These are phyloP conservation scores for Moesziomyces antarcticus DNA, from an alignment of 1,284 basidiomycete species.

Conservation along the genomic window DNA sequence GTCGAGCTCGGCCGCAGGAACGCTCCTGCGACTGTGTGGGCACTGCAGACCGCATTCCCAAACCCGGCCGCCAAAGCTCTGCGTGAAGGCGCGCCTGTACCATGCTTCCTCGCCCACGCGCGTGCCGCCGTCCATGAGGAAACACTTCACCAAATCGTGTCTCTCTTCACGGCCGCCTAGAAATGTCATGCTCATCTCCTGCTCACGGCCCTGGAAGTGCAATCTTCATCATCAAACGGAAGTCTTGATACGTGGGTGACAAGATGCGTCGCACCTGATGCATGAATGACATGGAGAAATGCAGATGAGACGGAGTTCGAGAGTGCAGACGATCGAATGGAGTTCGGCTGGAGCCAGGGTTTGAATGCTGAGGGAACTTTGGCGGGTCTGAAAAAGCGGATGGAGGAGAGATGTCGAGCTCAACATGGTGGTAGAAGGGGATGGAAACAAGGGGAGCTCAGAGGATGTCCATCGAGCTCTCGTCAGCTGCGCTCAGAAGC, in stretches of 20 bases:
- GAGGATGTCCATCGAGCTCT: conserved; percentile 9
- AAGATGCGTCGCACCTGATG: no score
- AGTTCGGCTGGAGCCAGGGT: no score
- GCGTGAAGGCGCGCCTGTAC: conserved; percentile 1
- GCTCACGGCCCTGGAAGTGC: background rate
- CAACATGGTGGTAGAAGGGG: no score
- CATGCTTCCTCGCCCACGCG: conserved; percentile 23
- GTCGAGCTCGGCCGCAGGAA: conserved; percentile 15
- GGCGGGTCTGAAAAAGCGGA: no score
- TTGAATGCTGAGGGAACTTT: no score
- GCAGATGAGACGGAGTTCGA: no score
- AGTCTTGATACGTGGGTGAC: no score
- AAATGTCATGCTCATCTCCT: background rate
- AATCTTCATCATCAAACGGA: no score
- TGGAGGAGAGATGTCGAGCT: no score
- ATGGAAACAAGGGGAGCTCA: background rate
- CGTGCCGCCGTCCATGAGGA: conserved; percentile 6
- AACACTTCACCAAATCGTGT: conserved; percentile 15
- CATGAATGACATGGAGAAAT: no score
- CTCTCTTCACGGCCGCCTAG: background rate
- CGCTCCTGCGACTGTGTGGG: conserved; percentile 20
- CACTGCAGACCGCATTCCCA: conserved; percentile 13
- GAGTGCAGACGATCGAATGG: no score
- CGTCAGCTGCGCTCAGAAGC: conserved; percentile 8
- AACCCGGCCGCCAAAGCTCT: background rate